Conservation (phyloP, 2,329 filamentous ascomycete genomes). For the Leptodontidium sp. region DNA sequence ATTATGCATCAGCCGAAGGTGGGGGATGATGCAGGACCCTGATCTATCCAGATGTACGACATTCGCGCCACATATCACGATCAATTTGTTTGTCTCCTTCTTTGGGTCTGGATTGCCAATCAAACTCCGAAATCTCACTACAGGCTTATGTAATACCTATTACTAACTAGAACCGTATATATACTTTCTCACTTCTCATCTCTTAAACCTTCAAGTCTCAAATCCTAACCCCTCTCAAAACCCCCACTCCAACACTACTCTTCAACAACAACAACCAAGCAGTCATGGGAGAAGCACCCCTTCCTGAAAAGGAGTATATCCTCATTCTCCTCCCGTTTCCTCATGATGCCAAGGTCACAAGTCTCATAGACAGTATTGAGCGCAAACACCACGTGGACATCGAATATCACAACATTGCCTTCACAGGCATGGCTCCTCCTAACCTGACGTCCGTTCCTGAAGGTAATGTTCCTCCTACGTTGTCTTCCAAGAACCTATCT, state of each 20-base stretch:
- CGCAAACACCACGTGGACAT: conserved; percentile 56
- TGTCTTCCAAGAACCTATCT: background rate
- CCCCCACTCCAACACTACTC: background rate
- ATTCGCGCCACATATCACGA: conserved; percentile 18
- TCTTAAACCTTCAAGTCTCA: too few species aligned
- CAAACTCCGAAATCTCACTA: conserved; percentile 3
- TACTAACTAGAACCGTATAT: background rate
- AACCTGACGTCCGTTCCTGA: conserved; percentile 31
- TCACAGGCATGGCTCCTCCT: conserved; percentile 30
- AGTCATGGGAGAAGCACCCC: conserved; percentile 56
- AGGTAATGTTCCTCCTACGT: conserved; percentile 24
- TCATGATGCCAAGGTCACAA: conserved; percentile 46
- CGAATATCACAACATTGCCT: conserved; percentile 49
- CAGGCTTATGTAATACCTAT: background rate
- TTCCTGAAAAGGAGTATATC: conserved; percentile 49
- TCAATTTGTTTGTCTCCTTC: background rate
- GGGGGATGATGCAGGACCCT: background rate
- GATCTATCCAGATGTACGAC: conserved; percentile 12
- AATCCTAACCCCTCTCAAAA: background rate
- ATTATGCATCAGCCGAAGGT: conserved; percentile 6
- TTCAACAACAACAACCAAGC: conserved; percentile 10
- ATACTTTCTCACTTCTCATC: background rate
- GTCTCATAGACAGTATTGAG: conserved; percentile 49
- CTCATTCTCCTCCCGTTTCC: conserved; percentile 54
- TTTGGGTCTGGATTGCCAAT: background rate